phyloP scores from a whole-genome alignment of 257 asterid species.

The Plantago elongata region DNA sequence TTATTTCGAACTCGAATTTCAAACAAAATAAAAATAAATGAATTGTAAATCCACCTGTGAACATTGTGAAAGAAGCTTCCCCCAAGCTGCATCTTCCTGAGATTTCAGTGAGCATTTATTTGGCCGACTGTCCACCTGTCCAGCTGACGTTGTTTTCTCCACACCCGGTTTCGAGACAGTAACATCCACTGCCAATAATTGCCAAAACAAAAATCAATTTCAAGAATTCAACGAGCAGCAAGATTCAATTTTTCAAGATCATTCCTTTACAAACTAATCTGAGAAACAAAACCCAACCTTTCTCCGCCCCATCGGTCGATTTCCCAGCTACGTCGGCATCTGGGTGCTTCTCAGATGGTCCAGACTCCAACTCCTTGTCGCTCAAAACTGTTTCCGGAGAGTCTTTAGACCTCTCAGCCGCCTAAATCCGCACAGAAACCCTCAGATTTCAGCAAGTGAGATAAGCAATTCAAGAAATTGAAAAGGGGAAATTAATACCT shows the following conservation, averaged over 20 bases:
- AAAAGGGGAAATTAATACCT: constrained; percentile 36
- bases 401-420: constrained; percentile 61
- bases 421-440: constrained; percentile 40
- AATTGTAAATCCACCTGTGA: constrained; percentile 45
- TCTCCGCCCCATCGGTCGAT: no score
- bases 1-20: no score
- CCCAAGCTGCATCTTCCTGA: constrained; percentile 61
- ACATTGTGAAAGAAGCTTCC: constrained; percentile 67
- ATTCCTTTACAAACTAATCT: no score
- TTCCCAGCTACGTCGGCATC: no score
- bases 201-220: background rate
- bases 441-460: no score
- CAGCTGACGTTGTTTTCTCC: constrained; percentile 38
- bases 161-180: constrained; percentile 37
- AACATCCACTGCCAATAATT: constrained; percentile 25
- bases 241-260: background rate
- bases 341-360: constrained; percentile 44
- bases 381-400: background rate
- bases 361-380: constrained; percentile 28
- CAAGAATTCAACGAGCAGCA: background rate
- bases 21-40: no score
- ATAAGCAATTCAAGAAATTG: background rate
- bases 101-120: constrained; percentile 54
- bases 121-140: constrained; percentile 30
- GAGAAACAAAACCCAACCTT: no score